phyloP scores from a whole-genome alignment of 768 basidiomycete species.

The Hericium coralloides region DNA sequence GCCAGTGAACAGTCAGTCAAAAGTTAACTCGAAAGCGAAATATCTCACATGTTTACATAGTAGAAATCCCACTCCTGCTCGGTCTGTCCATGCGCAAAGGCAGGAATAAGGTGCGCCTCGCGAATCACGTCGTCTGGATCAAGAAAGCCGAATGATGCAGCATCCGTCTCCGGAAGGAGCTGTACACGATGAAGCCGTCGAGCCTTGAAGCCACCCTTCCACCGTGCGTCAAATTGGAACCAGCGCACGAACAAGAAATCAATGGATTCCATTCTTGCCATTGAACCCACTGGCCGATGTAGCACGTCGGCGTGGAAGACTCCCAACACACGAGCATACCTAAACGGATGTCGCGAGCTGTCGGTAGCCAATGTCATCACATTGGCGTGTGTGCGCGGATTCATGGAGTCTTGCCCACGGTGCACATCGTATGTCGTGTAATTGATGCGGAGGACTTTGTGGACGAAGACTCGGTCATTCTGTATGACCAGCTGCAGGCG shows the following conservation, averaged over 20 bases:
- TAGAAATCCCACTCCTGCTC: neutral
- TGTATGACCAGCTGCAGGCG: conserved; percentile 4
- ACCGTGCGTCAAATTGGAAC: conserved; percentile 12
- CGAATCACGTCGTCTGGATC: no score
- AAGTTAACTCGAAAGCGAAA: neutral
- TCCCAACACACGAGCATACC: conserved; percentile 23
- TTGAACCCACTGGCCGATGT: neutral
- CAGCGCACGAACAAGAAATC: conserved; percentile 29
- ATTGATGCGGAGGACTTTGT: conserved; percentile 13
- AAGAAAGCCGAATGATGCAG: conserved; percentile 27
- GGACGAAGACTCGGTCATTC: conserved; percentile 14
- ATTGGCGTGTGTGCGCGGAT: conserved; percentile 8
- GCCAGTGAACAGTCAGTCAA: neutral
- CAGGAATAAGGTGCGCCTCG: no score
- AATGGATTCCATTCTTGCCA: conserved; percentile 8
- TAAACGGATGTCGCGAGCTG: conserved; percentile 15
- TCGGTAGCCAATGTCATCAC: conserved; percentile 16
- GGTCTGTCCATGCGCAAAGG: conserved; percentile 22
- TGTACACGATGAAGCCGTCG: conserved; percentile 12
- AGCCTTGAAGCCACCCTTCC: neutral
- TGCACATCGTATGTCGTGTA: conserved; percentile 18
- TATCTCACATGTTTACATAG: conserved; percentile 1
- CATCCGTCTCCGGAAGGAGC: conserved; percentile 16
- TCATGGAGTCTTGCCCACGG: conserved; percentile 13
- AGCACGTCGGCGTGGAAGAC: conserved; percentile 22